Evolutionary conservation across 2,329 filamentous ascomycete genomes (phyloP).

Genomic region (Aspergillus pseudonomiae): DNA sequence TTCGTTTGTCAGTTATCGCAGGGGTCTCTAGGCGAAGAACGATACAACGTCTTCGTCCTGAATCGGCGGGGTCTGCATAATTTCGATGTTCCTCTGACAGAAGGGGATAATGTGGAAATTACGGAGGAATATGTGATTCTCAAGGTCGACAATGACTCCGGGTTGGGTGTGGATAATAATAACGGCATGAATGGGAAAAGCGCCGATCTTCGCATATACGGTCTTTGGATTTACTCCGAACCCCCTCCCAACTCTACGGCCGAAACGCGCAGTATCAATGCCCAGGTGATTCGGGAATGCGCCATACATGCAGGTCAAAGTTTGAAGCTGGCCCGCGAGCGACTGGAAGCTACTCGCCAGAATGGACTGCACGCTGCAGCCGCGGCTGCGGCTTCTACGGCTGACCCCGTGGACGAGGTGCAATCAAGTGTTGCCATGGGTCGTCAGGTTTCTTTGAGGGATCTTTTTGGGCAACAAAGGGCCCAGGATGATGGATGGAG

Average conservation of each 20-base stretch:
- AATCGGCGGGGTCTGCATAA: slow-evolving; percentile 74
- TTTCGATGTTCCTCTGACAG: slow-evolving; percentile 64
- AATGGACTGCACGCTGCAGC: slow-evolving; percentile 37
- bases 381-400: slow-evolving; percentile 30
- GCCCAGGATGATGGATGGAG: slow-evolving; percentile 56
- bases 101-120: slow-evolving; percentile 65
- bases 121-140: slow-evolving; percentile 65
- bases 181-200: slow-evolving; percentile 21
- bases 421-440: slow-evolving; percentile 52
- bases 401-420: slow-evolving; percentile 40
- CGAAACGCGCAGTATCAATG: slow-evolving; percentile 54
- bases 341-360: slow-evolving; percentile 39
- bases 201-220: slow-evolving; percentile 52
- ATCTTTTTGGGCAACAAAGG: slow-evolving; percentile 59
- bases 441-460: slow-evolving; percentile 56
- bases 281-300: slow-evolving; percentile 58
- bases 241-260: slow-evolving; percentile 58
- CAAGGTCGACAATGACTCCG: slow-evolving; percentile 46
- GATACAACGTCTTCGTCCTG: slow-evolving; percentile 67
- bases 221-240: slow-evolving; percentile 68
- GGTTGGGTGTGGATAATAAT: slow-evolving; percentile 10
- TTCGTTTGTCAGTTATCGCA: slow-evolving; percentile 74
- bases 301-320: slow-evolving; percentile 56
- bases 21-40: slow-evolving; percentile 48
- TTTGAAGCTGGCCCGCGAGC: slow-evolving; percentile 47